phyloP scores from a whole-genome alignment of 106 monocot species.

The Iris macrosiphon region DNA sequence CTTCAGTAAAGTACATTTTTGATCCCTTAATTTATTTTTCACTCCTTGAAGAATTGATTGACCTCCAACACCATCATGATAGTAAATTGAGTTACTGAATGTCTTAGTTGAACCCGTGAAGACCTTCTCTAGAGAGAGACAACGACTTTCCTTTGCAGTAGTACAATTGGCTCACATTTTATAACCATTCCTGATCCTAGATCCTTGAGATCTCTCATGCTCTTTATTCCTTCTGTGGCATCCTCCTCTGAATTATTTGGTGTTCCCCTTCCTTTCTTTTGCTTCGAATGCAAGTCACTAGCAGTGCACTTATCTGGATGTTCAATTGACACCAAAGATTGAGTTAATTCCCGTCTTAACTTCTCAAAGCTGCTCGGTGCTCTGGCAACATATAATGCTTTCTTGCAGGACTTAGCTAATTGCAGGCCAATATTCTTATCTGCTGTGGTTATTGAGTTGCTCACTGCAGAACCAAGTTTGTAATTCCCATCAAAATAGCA shows the following conservation, averaged over 20 bases:
- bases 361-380: constrained; percentile 10
- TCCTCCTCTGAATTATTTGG: constrained; percentile 60
- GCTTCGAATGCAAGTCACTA: constrained; percentile 4
- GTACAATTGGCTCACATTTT: constrained; percentile 7
- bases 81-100: constrained; percentile 27
- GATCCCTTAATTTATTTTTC: constrained; percentile 1
- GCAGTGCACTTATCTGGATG: constrained; percentile 4
- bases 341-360: constrained; percentile 23
- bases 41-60: constrained; percentile 9
- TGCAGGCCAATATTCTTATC: neutral
- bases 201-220: constrained; percentile 66
- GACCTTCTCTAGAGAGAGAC: constrained; percentile 28
- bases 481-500: constrained; percentile 7
- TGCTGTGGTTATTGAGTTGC: neutral
- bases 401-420: constrained; percentile 14
- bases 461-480: constrained; percentile 2
- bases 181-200: constrained; percentile 29
- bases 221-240: constrained; percentile 27
- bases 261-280: constrained; percentile 34
- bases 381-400: constrained; percentile 3
- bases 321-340: constrained; percentile 25
- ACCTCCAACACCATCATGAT: constrained; percentile 12
- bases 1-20: constrained; percentile 18
- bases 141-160: constrained; percentile 21
- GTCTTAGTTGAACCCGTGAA: constrained; percentile 27